Base-by-base conservation (phyloP, 1,139 yeast species). In the Debaryomyces nepalensis region DNA sequence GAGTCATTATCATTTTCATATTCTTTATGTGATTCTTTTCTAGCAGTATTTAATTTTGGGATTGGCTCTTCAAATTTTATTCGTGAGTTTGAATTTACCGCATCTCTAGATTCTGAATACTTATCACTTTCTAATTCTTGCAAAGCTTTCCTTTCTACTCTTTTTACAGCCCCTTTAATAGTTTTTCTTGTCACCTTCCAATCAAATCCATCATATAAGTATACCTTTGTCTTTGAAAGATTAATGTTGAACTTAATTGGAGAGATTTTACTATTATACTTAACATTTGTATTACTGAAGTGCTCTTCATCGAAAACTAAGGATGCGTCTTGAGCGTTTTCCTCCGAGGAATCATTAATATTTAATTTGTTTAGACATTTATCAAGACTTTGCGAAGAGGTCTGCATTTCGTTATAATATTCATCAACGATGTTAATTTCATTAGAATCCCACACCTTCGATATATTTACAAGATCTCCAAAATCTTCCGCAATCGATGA, bases 201-300 rank as follows among this genome's bases (percentile, higher is more conserved):
- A 58, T 93, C 99, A 57, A 84, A 93, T 0, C 99, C 99, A 66
- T 93, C 99, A 58, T 79, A 82, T 30, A 93, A 64, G 45, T 77
- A 81, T 46, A 93, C 64, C 3, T 63, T 63, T 0, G 74, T 61
- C 35, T 70, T 72, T 4, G 71, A 58, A 7, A 76, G 54, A 43
- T 68, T 69, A 4, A 72, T 47, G 39, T 63, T 65, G 19, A 71
- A 30, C 33, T 57, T 59, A 2, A 68, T 47, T 1, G 75, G 74
- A 33, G 58, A 59, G 15, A 58, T 54, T 21, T 43, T 44, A 10
- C 36, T 16, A 12, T 40, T 41, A 3, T 37, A 37, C 5, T 37
- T 35, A 3, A 37, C 37, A 5, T 34, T 43, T 3, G 38, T 41
- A 30, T 52, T 52, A 3, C 59, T 63, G 47, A 82, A 80, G 54